Evolutionary conservation across 2,329 filamentous ascomycete genomes (phyloP), one percentile per base, ranked within the genome.

Genomic region (Colletotrichum musae): DNA sequence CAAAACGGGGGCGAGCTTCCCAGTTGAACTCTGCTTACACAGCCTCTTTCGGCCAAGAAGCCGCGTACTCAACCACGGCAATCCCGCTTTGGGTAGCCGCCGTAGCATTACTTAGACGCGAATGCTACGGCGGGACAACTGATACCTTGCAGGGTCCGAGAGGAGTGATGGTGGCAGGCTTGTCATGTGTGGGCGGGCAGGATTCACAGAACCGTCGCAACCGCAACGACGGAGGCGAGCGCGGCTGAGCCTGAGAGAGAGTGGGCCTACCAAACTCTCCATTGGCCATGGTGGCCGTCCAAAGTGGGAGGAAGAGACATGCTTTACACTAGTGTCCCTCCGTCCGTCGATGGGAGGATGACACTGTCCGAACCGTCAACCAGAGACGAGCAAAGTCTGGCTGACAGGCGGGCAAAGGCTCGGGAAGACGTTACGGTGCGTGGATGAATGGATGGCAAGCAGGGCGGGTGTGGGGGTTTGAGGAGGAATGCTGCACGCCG

Each of bases 401-500:
- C 4, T 64, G 61, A 58, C 61, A 64, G 61, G 52, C 45, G 18
- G 47, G 47, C 12, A 50, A 12, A 28, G 39, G 9, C 47, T 10
- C 15, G 56, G 43, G 56, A 45, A 47, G 32, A 36, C 32, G 32
- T 36, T 36, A 36, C 32, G 32, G 32, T 36, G 32, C 10, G 32
- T 36, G 21, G 21, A 24, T 24, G 21, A 12, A 28, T 45, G 21
- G 24, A 26, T 21, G 43, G 56, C 9, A 43, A 24, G 56, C 26
- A n/a, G 56, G 10, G 18, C n/a, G 15, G 24, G 16, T 53, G 58
- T 61, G 58, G 32, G 58, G 48, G 6, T 18, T 43, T 10, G n/a
- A 24, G 32, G 36, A 41, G 51, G 58, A 50, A 56, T 66, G 64
- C 58, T 43, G 57, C 32, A 32, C 58, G 64, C 50, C 64, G 64